These are phyloP conservation scores for Aspergillus novoparasiticus DNA, from an alignment of 2,329 filamentous ascomycete genomes.

Conservation along the genomic window DNA sequence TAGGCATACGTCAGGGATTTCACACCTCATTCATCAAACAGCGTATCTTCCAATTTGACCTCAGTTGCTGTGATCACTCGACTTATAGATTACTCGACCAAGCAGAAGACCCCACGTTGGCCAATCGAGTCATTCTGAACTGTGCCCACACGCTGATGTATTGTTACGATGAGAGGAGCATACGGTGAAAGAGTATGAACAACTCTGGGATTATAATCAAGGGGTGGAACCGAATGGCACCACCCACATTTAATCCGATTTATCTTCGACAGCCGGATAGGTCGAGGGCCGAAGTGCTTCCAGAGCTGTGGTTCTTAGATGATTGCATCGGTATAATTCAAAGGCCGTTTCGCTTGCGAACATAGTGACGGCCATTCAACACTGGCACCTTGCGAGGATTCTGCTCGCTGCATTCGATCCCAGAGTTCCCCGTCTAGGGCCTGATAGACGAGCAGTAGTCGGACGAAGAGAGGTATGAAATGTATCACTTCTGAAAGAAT, in stretches of 20 bases:
- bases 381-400: constrained; percentile 60
- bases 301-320: constrained; percentile 58
- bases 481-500: neutral
- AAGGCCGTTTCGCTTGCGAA: neutral
- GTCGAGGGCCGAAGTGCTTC: constrained; percentile 50
- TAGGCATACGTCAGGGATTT: constrained; percentile 52
- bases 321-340: constrained; percentile 41
- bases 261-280: constrained; percentile 46
- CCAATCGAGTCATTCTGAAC: constrained; percentile 62
- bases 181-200: constrained; percentile 28
- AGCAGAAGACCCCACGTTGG: constrained; percentile 27
- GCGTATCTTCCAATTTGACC: constrained; percentile 26
- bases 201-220: constrained; percentile 43
- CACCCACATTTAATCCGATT: constrained; percentile 58
- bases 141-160: constrained; percentile 65
- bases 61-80: constrained; percentile 3
- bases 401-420: constrained; percentile 60
- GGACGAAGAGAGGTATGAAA: constrained; percentile 3
- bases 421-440: constrained; percentile 26
- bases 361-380: constrained; percentile 59
- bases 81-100: constrained; percentile 10
- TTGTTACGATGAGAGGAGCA: constrained; percentile 51
- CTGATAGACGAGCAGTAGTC: constrained; percentile 1
- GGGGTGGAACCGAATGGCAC: constrained; percentile 46
- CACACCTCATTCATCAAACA: constrained; percentile 48